Base-by-base conservation (phyloP, 495 filamentous ascomycete species). In the Xylaria grammica region DNA sequence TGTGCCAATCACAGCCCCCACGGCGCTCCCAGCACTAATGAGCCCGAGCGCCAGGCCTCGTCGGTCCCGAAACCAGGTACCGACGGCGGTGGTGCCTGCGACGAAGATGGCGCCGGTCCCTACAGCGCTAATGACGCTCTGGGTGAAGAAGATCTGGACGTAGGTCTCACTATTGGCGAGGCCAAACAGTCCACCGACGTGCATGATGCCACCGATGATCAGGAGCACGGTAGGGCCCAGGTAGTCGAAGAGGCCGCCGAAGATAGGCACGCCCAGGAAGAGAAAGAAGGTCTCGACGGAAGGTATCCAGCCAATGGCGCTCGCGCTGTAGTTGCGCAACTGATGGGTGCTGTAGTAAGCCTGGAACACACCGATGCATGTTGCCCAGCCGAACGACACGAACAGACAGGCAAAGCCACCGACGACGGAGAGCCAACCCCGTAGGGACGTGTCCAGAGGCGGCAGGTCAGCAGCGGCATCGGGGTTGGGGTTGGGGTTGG, bases 161-260 rank as follows among this genome's bases (percentile, higher is more conserved):
- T 88, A 89, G 66, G 85, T 69, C 8, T 72, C 76, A 1, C 81
- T 79, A 1, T 87, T 69, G 20, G 78, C 82, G 17, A 87, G 80
- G 88, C 91, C 90, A 85, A 90, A 89, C 17, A 91, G 71, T 27
- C 87, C 88, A 60, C 90, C 88, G 66, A 90, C 84, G 65, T 90
- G 85, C 45, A 90, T 65, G 45, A 89, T 73, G 1, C 81, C 81
- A 9, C 88, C 88, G 17, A 71, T 67, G 1, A 87, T 48, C 3
- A 91, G 74, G 17, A 90, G 75, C 51, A 75, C 85, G 36, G 79
- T 77, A 7, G 88, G 88, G 2, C 87, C 88, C 49, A 86, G 85
- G 53, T 80, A 82, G 65, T 91, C 89, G 64, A 82, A 90, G 9
- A 89, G 48, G 53, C 81, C 84, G 5, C 87, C 87, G 45, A 79